Percentiles rank a stretch among this genome's conserved stretches.
Conservation (phyloP, 2,329 filamentous ascomycete genomes). For the Harringtonia aguacate region DNA sequence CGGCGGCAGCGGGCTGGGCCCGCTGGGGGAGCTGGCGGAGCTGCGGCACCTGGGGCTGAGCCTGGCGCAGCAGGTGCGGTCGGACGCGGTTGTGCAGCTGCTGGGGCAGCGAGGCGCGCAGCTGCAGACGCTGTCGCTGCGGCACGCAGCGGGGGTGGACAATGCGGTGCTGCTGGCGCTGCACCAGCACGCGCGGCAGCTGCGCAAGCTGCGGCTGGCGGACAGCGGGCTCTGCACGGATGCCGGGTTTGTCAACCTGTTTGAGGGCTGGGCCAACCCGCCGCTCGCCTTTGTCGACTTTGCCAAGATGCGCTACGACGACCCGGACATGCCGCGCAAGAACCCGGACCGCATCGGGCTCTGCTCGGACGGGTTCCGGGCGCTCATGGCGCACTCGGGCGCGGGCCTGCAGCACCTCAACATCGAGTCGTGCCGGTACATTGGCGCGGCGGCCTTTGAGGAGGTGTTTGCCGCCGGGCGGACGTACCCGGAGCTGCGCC, state of each 20-base stretch:
- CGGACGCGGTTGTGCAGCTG: slow-evolving; percentile 48
- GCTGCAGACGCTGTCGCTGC: slow-evolving; percentile 70
- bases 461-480: slow-evolving; percentile 55
- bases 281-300: slow-evolving; percentile 63
- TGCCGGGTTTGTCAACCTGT: slow-evolving; percentile 59
- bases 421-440: slow-evolving; percentile 76
- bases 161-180: slow-evolving; percentile 62
- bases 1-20: slow-evolving; percentile 50
- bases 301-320: slow-evolving; percentile 65
- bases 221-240: slow-evolving; percentile 71
- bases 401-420: slow-evolving; percentile 55
- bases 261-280: slow-evolving; percentile 65
- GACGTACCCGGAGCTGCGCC: slow-evolving; percentile 54
- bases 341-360: slow-evolving; percentile 60
- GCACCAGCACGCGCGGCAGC: slow-evolving; percentile 53
- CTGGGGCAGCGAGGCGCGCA: slow-evolving; percentile 51
- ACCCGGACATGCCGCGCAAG: slow-evolving; percentile 57
- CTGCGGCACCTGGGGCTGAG: slow-evolving; percentile 70
- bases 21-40: slow-evolving; percentile 49
- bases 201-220: slow-evolving; percentile 72
- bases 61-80: slow-evolving; percentile 44
- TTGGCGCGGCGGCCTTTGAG: slow-evolving; percentile 60
- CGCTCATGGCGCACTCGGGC: slow-evolving; percentile 78
- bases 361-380: slow-evolving; percentile 63
- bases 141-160: slow-evolving; percentile 52